These are phyloP conservation scores for Schwanniomyces occidentalis DNA, from an alignment of 805 yeast species.

Conservation along the genomic window DNA sequence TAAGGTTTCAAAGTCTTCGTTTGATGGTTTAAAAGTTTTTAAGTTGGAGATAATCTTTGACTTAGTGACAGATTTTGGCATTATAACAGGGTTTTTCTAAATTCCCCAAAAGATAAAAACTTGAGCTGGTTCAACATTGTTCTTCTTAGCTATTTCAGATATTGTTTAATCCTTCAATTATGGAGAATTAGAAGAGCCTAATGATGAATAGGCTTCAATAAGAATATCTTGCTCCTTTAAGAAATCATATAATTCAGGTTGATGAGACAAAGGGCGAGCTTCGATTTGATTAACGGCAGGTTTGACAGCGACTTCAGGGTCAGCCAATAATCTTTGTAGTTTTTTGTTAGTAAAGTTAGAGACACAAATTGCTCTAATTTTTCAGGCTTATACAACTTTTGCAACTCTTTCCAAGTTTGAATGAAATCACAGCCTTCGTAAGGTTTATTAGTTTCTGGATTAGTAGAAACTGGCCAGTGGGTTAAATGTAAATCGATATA, in stretches of 20 bases:
- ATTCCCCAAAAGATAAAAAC: constrained; percentile 30
- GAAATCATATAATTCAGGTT: constrained; percentile 54
- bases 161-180: constrained; percentile 21
- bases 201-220: constrained; percentile 31
- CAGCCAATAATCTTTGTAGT: constrained; percentile 38
- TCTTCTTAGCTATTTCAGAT: constrained; percentile 19
- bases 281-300: constrained; percentile 59
- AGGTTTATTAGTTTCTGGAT: constrained; percentile 34
- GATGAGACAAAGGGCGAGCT: constrained; percentile 46
- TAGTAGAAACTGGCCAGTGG: constrained; percentile 73
- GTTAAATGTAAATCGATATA: constrained; percentile 76
- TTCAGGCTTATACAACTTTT: constrained; percentile 53
- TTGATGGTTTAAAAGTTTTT: constrained; percentile 28
- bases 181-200: constrained; percentile 29
- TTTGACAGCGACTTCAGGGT: constrained; percentile 30
- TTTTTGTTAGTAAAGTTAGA: constrained; percentile 62
- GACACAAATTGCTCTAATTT: constrained; percentile 70
- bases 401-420: constrained; percentile 58
- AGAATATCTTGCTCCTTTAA: constrained; percentile 43
- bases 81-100: constrained; percentile 26
- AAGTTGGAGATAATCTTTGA: constrained; percentile 34
- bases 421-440: constrained; percentile 40
- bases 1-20: constrained; percentile 36
- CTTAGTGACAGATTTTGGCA: constrained; percentile 31
- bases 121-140: constrained; percentile 20